Conservation (phyloP, 2,329 filamentous ascomycete species). For the Xenoacremonium recifei region DNA sequence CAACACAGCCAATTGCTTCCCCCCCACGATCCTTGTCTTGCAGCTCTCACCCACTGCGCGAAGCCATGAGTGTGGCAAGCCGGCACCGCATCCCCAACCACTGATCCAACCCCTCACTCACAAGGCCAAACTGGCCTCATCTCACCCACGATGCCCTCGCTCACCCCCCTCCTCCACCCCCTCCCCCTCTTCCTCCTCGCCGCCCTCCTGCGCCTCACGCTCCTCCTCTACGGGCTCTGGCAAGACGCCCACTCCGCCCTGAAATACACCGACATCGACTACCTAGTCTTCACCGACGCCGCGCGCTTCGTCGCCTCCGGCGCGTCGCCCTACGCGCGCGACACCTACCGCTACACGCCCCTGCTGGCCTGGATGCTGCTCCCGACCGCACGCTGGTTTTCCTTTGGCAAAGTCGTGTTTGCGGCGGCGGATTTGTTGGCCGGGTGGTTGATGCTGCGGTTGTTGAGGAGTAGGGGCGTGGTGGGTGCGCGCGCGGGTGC, state of each 20-base stretch:
- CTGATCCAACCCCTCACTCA: background rate
- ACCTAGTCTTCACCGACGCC: constrained; percentile 96
- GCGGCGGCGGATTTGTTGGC: constrained; percentile 80
- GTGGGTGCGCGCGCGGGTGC: constrained; percentile 57
- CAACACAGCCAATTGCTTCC: too few species aligned
- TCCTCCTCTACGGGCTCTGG: constrained; percentile 86
- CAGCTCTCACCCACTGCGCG: too few species aligned
- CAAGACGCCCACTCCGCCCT: constrained; percentile 89
- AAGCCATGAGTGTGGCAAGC: constrained; percentile 13
- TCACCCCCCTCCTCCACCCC: constrained; percentile 31
- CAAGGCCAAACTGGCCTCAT: constrained; percentile 21
- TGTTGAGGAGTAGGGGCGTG: constrained; percentile 44
- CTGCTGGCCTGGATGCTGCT: constrained; percentile 87
- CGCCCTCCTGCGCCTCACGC: constrained; percentile 63
- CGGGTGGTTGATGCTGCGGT: constrained; percentile 67
- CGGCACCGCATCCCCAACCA: constrained; percentile 1
- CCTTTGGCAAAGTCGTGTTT: constrained; percentile 85
- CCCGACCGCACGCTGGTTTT: constrained; percentile 73
- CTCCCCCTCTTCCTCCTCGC: constrained; percentile 54
- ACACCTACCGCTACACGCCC: constrained; percentile 96
- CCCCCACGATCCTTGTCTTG: too few species aligned
- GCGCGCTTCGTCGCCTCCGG: constrained; percentile 70
- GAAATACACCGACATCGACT: constrained; percentile 99
- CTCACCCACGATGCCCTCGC: constrained; percentile 17
- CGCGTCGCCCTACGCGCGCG: constrained; percentile 77